Percentiles rank a stretch among this genome's conserved stretches.
These are phyloP conservation scores for Gossypium aridum DNA, from an alignment of 441 rosid genomes.

Conservation along the genomic window DNA sequence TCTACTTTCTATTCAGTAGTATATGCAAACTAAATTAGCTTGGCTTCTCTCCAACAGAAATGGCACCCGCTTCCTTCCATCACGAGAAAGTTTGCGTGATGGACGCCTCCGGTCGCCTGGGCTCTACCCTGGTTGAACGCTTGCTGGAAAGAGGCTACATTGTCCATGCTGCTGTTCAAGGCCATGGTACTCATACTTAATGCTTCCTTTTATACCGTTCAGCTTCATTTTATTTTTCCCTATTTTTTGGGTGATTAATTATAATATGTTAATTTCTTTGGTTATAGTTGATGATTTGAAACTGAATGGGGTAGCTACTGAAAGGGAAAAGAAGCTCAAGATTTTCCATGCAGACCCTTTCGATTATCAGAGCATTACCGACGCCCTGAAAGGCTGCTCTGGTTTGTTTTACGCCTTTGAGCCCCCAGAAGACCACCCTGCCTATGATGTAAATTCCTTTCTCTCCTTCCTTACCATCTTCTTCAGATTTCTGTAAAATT, in stretches of 20 bases:
- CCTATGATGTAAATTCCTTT: constrained; percentile 36
- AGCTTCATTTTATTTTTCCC: too few species aligned
- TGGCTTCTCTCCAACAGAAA: not conserved
- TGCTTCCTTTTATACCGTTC: not conserved
- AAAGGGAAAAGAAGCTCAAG: constrained; percentile 35
- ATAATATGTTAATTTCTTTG: not conserved
- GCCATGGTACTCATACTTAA: constrained; percentile 21
- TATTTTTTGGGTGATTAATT: not conserved
- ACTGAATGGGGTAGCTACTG: constrained; percentile 10
- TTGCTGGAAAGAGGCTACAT: constrained; percentile 44
- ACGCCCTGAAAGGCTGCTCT: constrained; percentile 48
- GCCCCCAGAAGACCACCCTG: constrained; percentile 43
- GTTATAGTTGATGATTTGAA: constrained; percentile 25
- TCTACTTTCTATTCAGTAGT: not conserved
- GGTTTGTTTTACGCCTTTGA: constrained; percentile 58
- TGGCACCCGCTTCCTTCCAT: constrained; percentile 35
- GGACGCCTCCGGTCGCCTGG: constrained; percentile 56
- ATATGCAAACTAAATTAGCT: not conserved
- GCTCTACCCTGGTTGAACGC: constrained; percentile 36
- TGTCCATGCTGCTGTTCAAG: constrained; percentile 53
- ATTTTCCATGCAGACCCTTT: constrained; percentile 51
- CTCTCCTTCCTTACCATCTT: not conserved
- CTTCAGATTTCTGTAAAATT: not conserved
- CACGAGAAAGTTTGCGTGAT: constrained; percentile 45
- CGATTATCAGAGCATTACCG: constrained; percentile 51